Base-by-base conservation (phyloP, 2,329 filamentous ascomycete genomes). In the Phymatotrichopsis omnivora region DNA sequence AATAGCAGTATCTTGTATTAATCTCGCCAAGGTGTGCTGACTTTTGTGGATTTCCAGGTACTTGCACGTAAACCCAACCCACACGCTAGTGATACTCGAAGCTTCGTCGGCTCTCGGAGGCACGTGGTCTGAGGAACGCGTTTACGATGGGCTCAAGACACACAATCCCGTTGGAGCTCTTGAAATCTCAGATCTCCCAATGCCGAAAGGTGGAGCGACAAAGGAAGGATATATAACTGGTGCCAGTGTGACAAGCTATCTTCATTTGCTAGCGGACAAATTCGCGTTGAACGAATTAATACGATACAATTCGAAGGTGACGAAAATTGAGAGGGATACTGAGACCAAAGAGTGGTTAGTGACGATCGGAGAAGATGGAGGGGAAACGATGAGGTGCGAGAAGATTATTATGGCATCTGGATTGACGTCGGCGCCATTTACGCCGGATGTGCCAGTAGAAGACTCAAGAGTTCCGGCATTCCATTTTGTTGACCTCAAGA, bases 81-180 rank as follows among this genome's bases (percentile, higher is more conserved):
- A 68, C 42, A 70, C 69, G 2, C 59, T 83, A 19, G 63, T 70
- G 1, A 58, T 84, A 7, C 63, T 82, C 23, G 80, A 85, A 35
- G 63, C 68, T 4, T 67, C 69, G 8, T 60, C 67, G 10, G 72
- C 73, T 0, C 57, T 78, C 4, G 83, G 82, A 1, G 82, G 83
- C 3, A 76, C 77, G 12, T 87, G 82, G 82, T 73, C 76, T 7
- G 67, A 74, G 45, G 67, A 80, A 28, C 71, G 80, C 1, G 63
- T 85, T 1, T 81, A 86, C 60, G 73, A 76, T 0, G 76, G 75
- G 1, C 68, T 89, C 37, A 81, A 77, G 57, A 78, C 74, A 42
- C 87, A 89, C 62, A 86, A 86, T 57, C 71, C 84, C 60, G 61
- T 79, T 11, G 82, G 82, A 3, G 80, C 75, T 0, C 84, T 79